Percentiles rank a stretch among this genome's conserved stretches.
These are phyloP conservation scores for Kalmusia sp. DNA, from an alignment of 2,329 filamentous ascomycete species.

Conservation along the genomic window DNA sequence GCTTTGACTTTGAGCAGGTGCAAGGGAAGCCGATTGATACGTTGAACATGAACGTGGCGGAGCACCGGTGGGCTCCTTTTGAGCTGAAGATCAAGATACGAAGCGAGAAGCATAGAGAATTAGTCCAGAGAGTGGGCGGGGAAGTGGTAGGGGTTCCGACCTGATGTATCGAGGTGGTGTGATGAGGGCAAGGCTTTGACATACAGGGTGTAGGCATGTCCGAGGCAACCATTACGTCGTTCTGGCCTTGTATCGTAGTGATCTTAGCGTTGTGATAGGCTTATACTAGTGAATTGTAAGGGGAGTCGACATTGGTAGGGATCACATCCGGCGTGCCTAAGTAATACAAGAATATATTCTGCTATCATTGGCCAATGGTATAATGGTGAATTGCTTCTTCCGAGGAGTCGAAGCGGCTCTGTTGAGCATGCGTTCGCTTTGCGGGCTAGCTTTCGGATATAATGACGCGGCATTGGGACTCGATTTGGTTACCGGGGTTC, in stretches of 20 bases:
- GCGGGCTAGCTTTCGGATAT: too few relatives aligned
- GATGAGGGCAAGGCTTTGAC: too few relatives aligned
- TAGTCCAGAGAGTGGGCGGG: constrained; percentile 3
- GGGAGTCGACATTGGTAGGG: too few relatives aligned
- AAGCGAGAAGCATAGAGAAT: constrained; percentile 13
- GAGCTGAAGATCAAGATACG: constrained; percentile 21
- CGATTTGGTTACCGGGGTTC: too few relatives aligned
- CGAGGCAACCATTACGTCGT: not conserved
- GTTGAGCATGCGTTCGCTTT: not conserved
- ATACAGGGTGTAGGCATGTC: not conserved
- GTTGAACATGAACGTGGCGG: constrained; percentile 19
- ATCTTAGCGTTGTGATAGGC: too few relatives aligned
- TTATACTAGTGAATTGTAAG: too few relatives aligned
- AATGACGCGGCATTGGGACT: too few relatives aligned
- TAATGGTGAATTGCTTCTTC: constrained; percentile 7
- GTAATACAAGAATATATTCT: too few relatives aligned
- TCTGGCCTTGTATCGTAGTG: too few relatives aligned
- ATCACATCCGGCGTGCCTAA: too few relatives aligned
- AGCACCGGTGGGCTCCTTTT: constrained; percentile 21
- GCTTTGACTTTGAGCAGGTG: constrained; percentile 25
- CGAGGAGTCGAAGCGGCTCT: not conserved
- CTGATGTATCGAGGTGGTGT: not conserved
- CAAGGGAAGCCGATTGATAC: constrained; percentile 21
- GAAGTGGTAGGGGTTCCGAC: not conserved
- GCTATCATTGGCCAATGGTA: too few relatives aligned